Base-by-base conservation (phyloP, 225 moss, liverwort and hornwort genomes). In the Anthoceros angustus region DNA sequence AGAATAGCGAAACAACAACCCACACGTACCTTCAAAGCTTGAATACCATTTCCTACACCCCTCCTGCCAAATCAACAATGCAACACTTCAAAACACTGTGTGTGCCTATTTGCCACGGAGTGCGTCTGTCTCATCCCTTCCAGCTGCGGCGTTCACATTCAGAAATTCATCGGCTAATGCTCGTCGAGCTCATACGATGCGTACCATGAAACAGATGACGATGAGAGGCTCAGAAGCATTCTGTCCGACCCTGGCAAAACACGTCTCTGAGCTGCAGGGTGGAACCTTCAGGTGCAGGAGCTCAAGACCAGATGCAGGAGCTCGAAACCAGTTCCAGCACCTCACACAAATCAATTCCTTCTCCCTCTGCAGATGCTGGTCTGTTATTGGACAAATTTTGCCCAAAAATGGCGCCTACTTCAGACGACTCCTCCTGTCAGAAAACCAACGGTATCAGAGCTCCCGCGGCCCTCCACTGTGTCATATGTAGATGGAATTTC, bases 151-250 rank as follows among this genome's bases (percentile, higher is more conserved):
- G 32, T 32, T 32, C 1, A 8, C 12, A 55, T 18, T 15, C 4
- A 20, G 18, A 15, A 55, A 23, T 23, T 55, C 55, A 18, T 7
- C 23, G 0, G n/a, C 16, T 55, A 5, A 55, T 23, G 14, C n/a
- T 55, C 8, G 7, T 7, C 20, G 49, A 20, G 10, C 20, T 50
- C 43, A 20, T 20, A 15, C 10, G 12, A 18, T 23, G 23, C 46
- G 46, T 55, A 55, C 55, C 55, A 55, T 55, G n/a, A 6, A 7
- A 55, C 55, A 55, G 55, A 55, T 55, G n/a, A 55, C 10, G 55
- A 7, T 9, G 55, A 55, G 55, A 55, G 55, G n/a, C 55, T 55
- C 8, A 55, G 55, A 55, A 18, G 23, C 55, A 55, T 55, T 23
- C 55, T 55, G 55, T 15, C 55, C 32, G 1, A 32, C 32, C n/a